Conservation (phyloP, 2,329 filamentous ascomycete genomes). For the Diaporthe humulicola region DNA sequence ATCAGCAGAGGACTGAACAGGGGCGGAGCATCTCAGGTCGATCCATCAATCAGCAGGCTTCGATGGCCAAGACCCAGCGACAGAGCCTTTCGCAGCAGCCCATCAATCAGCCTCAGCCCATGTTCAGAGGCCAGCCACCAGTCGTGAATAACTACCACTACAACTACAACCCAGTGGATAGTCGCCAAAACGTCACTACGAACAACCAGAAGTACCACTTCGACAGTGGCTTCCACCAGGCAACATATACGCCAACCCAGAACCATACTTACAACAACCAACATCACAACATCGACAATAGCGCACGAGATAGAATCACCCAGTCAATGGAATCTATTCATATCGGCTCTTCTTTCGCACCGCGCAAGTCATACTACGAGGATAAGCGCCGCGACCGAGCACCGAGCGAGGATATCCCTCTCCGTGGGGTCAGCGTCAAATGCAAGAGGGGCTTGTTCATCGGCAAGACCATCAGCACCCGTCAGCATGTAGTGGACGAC, state of each 20-base stretch:
- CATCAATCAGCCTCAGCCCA: neutral
- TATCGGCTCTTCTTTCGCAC: too few species aligned
- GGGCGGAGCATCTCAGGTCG: too few species aligned
- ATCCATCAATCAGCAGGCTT: too few species aligned
- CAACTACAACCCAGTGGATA: neutral
- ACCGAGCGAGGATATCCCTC: neutral
- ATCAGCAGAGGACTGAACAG: too few species aligned
- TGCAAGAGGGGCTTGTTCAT: neutral
- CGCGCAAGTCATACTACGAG: neutral
- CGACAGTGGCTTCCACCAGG: neutral
- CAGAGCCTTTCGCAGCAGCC: neutral
- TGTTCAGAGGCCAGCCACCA: neutral
- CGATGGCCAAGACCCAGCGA: too few species aligned
- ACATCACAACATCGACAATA: neutral
- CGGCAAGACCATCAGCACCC: neutral
- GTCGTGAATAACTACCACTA: neutral
- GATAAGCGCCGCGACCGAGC: neutral
- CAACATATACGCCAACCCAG: neutral
- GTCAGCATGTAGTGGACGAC: neutral
- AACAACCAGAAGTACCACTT: neutral
- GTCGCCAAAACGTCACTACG: neutral
- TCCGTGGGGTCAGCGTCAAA: neutral
- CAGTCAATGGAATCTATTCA: neutral
- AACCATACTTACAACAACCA: neutral
- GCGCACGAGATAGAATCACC: neutral